Evolutionary conservation across 2,329 filamentous ascomycete genomes (phyloP).

Genomic region (Trichoderma lentiforme): DNA sequence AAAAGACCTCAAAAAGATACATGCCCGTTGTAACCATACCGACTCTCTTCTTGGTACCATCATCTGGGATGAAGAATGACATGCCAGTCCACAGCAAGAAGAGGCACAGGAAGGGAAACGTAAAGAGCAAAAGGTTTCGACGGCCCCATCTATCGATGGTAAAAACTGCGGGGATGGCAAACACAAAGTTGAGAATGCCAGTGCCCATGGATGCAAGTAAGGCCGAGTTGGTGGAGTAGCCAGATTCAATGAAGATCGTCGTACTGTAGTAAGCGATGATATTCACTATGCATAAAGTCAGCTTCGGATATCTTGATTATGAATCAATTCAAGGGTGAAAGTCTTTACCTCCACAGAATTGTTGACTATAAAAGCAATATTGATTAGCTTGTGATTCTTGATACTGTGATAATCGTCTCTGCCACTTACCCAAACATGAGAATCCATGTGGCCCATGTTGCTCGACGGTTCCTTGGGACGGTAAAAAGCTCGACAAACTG

Average conservation of each 20-base stretch:
- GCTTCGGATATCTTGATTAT: neutral
- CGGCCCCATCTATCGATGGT: conserved; percentile 30
- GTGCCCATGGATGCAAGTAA: conserved; percentile 34
- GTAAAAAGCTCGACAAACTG: conserved; percentile 52
- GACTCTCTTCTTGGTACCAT: conserved; percentile 23
- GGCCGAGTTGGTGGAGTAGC: conserved; percentile 28
- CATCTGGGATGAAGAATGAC: conserved; percentile 29
- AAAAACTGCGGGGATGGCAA: conserved; percentile 32
- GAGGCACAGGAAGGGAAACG: conserved; percentile 35
- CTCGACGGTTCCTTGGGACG: conserved; percentile 52
- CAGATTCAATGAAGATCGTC: conserved; percentile 28
- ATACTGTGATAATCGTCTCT: too few species aligned
- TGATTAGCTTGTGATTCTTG: neutral
- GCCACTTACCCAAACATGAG: conserved; percentile 51
- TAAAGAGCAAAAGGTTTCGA: conserved; percentile 27
- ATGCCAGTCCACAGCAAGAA: conserved; percentile 33
- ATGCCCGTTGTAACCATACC: conserved; percentile 35
- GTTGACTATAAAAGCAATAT: conserved; percentile 36
- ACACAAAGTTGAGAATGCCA: conserved; percentile 27
- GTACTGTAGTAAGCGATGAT: conserved; percentile 34
- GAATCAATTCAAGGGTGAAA: neutral
- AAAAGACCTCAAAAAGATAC: conserved; percentile 37
- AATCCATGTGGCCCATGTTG: conserved; percentile 59
- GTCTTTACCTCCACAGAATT: conserved; percentile 27
- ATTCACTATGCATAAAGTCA: conserved; percentile 20